phyloP scores from a whole-genome alignment of 495 filamentous ascomycete genomes.

The Aspergillus sparsus region DNA sequence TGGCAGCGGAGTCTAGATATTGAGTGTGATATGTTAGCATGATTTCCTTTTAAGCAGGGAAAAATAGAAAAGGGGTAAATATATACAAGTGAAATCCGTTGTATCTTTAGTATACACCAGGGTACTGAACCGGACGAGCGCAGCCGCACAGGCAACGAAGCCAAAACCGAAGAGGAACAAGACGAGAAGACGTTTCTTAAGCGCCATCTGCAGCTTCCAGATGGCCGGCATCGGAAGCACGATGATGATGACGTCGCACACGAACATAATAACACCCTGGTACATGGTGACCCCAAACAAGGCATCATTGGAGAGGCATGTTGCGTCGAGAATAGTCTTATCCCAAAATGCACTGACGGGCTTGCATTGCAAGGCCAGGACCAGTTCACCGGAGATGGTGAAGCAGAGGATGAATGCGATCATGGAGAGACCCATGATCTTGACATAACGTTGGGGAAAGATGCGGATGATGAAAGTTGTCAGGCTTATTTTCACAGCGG shows the following conservation, averaged over 20 bases:
- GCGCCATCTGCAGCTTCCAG: conserved; percentile 43
- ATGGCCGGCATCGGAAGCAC: conserved; percentile 50
- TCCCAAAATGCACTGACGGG: conserved; percentile 23
- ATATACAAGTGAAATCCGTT: conserved; percentile 17
- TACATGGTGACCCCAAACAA: conserved; percentile 22
- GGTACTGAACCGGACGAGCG: conserved; percentile 10
- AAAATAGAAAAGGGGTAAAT: background rate
- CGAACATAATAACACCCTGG: conserved; percentile 32
- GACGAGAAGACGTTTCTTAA: conserved; percentile 49
- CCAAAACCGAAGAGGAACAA: conserved; percentile 50
- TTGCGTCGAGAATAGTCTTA: conserved; percentile 11
- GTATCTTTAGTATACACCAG: conserved; percentile 16
- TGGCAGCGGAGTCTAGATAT: conserved; percentile 16
- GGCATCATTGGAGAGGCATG: conserved; percentile 20
- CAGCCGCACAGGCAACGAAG: conserved; percentile 14
- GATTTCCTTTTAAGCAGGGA: background rate
- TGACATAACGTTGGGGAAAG: conserved; percentile 20
- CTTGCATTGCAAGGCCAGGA: conserved; percentile 23
- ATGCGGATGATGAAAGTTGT: conserved; percentile 27
- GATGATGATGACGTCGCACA: conserved; percentile 54
- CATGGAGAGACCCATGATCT: conserved; percentile 12
- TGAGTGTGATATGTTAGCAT: background rate
- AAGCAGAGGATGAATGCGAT: conserved; percentile 19
- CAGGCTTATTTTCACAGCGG: conserved; percentile 24
- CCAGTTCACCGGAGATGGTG: conserved; percentile 23